Conservation (phyloP, 768 basidiomycete species). For the Mycena rebaudengoi region DNA sequence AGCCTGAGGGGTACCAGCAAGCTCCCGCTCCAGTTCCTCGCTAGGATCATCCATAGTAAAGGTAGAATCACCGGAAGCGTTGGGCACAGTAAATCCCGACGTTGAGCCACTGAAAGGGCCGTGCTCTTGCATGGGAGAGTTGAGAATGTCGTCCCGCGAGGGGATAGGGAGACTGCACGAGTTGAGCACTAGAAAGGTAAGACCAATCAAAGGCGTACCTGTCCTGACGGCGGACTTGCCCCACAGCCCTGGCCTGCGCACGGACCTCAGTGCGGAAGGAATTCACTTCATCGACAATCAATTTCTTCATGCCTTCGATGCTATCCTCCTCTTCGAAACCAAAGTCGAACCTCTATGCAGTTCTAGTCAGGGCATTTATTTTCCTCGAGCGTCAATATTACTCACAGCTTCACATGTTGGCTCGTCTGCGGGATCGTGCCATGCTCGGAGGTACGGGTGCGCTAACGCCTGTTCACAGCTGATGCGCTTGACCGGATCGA, state of each 20-base stretch:
- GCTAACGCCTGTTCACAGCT: constrained; percentile 95
- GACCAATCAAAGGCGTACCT: constrained; percentile 54
- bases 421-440: constrained; percentile 98
- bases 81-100: constrained; percentile 66
- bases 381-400: constrained; percentile 16
- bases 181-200: background rate
- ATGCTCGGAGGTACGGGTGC: constrained; percentile 94
- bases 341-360: constrained; percentile 88
- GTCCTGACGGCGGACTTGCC: constrained; percentile 80
- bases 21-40: constrained; percentile 84
- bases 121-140: constrained; percentile 75
- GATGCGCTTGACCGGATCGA: constrained; percentile 96
- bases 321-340: constrained; percentile 96
- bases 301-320: constrained; percentile 95
- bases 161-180: constrained; percentile 76
- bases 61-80: constrained; percentile 58
- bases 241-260: constrained; percentile 76
- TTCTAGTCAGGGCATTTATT: no score
- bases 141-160: constrained; percentile 81
- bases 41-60: constrained; percentile 88
- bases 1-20: constrained; percentile 74
- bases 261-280: constrained; percentile 91
- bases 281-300: constrained; percentile 94
- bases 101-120: constrained; percentile 70
- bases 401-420: constrained; percentile 82